Evolutionary conservation across 768 basidiomycete genomes (phyloP).

Genomic region (Lepiota brunneoincarnata): DNA sequence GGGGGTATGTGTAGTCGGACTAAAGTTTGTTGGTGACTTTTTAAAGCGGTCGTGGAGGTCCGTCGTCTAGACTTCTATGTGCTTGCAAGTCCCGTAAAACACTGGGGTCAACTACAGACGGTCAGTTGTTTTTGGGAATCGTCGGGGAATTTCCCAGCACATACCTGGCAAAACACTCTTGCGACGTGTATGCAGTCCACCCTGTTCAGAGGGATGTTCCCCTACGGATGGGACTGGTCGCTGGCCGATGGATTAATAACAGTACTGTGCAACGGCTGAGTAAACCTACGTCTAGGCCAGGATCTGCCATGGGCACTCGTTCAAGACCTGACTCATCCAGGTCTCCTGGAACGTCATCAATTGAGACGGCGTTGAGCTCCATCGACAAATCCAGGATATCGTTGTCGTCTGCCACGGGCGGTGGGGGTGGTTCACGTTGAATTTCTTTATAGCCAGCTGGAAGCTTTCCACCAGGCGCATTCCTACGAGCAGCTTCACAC

Average conservation of each 20-base stretch:
- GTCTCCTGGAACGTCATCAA: slow-evolving; percentile 70
- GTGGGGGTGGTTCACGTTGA: slow-evolving; percentile 72
- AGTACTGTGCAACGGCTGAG: not conserved
- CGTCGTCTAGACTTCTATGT: slow-evolving; percentile 78
- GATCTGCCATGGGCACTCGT: slow-evolving; percentile 89
- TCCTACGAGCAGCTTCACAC: slow-evolving; percentile 71
- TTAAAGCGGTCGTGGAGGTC: slow-evolving; percentile 13
- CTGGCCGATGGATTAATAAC: not conserved
- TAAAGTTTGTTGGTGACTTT: not conserved
- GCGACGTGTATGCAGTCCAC: slow-evolving; percentile 83
- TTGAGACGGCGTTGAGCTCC: slow-evolving; percentile 81
- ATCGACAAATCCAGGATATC: slow-evolving; percentile 88
- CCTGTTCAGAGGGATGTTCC: slow-evolving; percentile 48
- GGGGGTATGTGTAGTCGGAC: slow-evolving; percentile 10
- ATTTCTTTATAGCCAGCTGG: slow-evolving; percentile 71
- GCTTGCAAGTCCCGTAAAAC: slow-evolving; percentile 87
- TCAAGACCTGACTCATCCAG: slow-evolving; percentile 82
- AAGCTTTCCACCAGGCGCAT: slow-evolving; percentile 60
- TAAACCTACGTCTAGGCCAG: slow-evolving; percentile 74
- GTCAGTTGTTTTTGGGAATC: slow-evolving; percentile 17
- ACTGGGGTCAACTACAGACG: slow-evolving; percentile 72
- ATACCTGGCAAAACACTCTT: slow-evolving; percentile 93
- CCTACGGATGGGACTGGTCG: slow-evolving; percentile 11
- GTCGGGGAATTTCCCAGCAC: slow-evolving; percentile 19
- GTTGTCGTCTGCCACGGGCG: slow-evolving; percentile 73